Evolutionary conservation across 148 eudicot species (phyloP).

Genomic region (Diospyros lotus): DNA sequence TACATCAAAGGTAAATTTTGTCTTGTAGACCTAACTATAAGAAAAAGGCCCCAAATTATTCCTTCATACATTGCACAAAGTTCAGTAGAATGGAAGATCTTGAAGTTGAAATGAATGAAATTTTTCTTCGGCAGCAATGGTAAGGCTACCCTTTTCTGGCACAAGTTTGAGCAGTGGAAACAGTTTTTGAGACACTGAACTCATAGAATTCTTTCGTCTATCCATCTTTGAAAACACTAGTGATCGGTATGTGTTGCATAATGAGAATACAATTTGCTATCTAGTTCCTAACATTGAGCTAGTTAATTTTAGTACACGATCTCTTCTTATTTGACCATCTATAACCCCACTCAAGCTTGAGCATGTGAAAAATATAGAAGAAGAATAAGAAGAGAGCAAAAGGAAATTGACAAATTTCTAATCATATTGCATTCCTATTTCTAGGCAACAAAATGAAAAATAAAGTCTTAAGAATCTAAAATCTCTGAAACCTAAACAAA

Average conservation of each 20-base stretch:
- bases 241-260: background rate
- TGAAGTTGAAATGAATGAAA: background rate
- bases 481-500: no score
- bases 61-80: background rate
- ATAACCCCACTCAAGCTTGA: no score
- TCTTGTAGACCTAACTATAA: background rate
- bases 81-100: background rate
- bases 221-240: background rate
- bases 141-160: background rate
- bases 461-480: no score
- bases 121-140: background rate
- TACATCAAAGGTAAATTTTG: conserved; percentile 20
- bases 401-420: no score
- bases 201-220: background rate
- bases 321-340: no score
- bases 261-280: background rate
- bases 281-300: background rate
- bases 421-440: no score
- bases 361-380: no score
- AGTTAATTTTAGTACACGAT: no score
- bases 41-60: background rate
- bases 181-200: background rate
- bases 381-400: no score
- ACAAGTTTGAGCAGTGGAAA: background rate
- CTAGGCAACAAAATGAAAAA: no score